A percentile compares a stretch with the other conserved stretches of the same genome.
Evolutionary conservation across 164 flowering plant species (phyloP).

Genomic region (Akebia trifoliata): DNA sequence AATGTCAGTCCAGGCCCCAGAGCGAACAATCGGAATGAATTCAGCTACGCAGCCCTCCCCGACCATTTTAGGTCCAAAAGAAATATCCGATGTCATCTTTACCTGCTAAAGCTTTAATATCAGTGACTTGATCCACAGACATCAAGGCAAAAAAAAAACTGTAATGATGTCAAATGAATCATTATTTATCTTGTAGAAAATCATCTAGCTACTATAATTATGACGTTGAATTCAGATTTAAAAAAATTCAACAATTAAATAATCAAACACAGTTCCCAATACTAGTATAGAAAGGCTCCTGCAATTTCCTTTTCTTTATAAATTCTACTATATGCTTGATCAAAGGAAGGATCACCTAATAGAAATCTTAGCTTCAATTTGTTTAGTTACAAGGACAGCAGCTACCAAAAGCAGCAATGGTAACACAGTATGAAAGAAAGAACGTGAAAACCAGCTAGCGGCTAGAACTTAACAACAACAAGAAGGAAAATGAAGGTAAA

Average conservation of each 20-base stretch:
- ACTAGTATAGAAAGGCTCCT: not conserved
- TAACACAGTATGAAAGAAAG: not conserved
- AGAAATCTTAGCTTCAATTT: not conserved
- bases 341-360: not conserved
- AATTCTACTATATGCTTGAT: not conserved
- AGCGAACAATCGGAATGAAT: constrained; percentile 72
- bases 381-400: not conserved
- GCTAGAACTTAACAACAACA: not conserved
- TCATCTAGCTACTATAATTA: not conserved
- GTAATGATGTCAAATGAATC: not conserved
- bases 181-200: not conserved
- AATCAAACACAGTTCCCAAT: not conserved
- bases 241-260: not conserved
- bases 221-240: no score
- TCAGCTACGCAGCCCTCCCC: constrained; percentile 34
- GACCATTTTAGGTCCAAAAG: constrained; percentile 30
- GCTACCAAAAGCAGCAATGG: not conserved
- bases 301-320: not conserved
- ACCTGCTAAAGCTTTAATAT: constrained; percentile 33
- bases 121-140: constrained; percentile 6
- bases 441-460: not conserved
- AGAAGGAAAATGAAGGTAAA: not conserved
- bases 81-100: constrained; percentile 31
- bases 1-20: constrained; percentile 90
- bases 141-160: not conserved